Evolutionary conservation across 2,329 filamentous ascomycete species (phyloP).

Genomic region (Xylaria arbuscula): DNA sequence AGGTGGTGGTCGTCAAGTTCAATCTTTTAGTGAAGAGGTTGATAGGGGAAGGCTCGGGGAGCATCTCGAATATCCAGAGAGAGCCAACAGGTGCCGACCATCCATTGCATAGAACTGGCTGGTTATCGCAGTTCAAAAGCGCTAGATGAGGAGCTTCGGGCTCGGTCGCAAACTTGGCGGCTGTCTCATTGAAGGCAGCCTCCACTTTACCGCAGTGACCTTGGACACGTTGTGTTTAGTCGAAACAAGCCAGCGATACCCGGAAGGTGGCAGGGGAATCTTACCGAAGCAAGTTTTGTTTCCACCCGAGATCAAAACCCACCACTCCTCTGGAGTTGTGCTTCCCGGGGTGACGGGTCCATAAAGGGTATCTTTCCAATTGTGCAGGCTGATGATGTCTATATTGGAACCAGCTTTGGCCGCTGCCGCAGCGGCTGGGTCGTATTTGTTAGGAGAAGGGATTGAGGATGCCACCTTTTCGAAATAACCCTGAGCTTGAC

Average conservation of each 20-base stretch:
- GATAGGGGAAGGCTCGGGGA: conserved; percentile 71
- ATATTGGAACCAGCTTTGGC: conserved; percentile 64
- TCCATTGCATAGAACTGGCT: conserved; percentile 79
- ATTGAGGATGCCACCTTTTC: conserved; percentile 64
- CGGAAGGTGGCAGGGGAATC: conserved; percentile 38
- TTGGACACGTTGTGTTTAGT: conserved; percentile 30
- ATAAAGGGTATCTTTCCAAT: conserved; percentile 77
- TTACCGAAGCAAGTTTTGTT: conserved; percentile 81
- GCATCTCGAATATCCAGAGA: conserved; percentile 75
- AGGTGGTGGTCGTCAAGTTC: conserved; percentile 75
- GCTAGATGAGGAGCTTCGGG: conserved; percentile 74
- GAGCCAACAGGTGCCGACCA: conserved; percentile 74
- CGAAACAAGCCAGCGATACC: background rate
- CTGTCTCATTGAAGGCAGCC: conserved; percentile 73
- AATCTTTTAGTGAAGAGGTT: conserved; percentile 73
- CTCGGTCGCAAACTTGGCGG: conserved; percentile 69
- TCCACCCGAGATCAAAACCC: conserved; percentile 77
- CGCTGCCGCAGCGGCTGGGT: conserved; percentile 58
- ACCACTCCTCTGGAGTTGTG: conserved; percentile 77
- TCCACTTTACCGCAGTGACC: conserved; percentile 74
- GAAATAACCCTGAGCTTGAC: conserved; percentile 67
- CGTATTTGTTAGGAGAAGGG: conserved; percentile 59
- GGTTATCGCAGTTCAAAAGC: conserved; percentile 77
- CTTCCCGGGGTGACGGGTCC: conserved; percentile 68
- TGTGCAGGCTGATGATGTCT: conserved; percentile 71